These are phyloP conservation scores for Rhodomyrtus psidioides DNA, from an alignment of 441 rosid genomes.

Conservation along the genomic window DNA sequence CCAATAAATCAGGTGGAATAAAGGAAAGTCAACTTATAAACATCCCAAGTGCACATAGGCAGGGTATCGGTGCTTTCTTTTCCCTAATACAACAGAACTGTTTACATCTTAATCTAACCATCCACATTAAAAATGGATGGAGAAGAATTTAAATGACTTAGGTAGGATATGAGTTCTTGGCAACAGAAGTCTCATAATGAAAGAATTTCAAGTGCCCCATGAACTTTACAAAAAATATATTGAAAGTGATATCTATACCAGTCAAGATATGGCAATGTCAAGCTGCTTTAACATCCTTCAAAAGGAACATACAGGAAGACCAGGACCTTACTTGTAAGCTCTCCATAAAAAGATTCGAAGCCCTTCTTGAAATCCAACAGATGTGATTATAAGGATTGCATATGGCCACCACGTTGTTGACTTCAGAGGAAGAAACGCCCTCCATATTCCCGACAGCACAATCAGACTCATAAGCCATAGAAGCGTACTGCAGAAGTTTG, in stretches of 20 bases:
- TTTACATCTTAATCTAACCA: neutral
- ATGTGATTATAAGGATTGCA: constrained; percentile 65
- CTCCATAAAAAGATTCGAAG: constrained; percentile 83
- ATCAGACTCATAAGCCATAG: constrained; percentile 88
- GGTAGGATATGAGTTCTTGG: neutral
- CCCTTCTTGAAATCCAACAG: constrained; percentile 80
- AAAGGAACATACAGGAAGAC: neutral
- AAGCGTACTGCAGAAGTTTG: constrained; percentile 46
- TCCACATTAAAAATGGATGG: neutral
- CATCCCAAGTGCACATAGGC: neutral
- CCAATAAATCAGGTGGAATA: neutral
- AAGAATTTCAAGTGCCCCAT: neutral
- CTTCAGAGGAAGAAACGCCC: constrained; percentile 81
- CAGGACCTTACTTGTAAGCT: constrained; percentile 52
- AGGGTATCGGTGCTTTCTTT: neutral
- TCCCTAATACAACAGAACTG: neutral
- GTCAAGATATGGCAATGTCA: neutral
- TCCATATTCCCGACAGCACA: constrained; percentile 77
- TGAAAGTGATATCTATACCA: neutral
- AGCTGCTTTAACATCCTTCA: neutral
- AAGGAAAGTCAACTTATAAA: neutral
- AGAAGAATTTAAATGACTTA: neutral
- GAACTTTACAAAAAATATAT: neutral
- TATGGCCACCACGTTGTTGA: constrained; percentile 72
- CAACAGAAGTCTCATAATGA: neutral